Base-by-base conservation (phyloP, 805 yeast species). In the Metschnikowia matae region DNA sequence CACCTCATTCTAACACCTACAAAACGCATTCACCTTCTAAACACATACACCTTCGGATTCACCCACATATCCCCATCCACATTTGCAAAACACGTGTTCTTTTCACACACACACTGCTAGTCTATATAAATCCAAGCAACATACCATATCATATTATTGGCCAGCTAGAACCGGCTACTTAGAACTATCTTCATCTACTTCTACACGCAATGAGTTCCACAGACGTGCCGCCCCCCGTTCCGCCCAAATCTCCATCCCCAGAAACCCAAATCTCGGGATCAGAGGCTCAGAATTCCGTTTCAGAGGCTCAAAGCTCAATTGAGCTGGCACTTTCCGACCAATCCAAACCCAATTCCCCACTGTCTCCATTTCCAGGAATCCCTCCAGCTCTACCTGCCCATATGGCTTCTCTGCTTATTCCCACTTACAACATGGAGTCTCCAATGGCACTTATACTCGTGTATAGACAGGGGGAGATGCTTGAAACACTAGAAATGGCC, bases 401-500 rank as follows among this genome's bases (percentile, higher is more conserved):
- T 34, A 48, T 43, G 3, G 48, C 43, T 8, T 23, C 46, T 21
- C 23, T 21, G 34, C 15, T 43, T 35, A 20, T 40, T 32, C 23
- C 50, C 47, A 46, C 46, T 13, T 54, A 55, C 41, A 49, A 40
- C n/a, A 21, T 46, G 51, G 38, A 39, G 14, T 29, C 54, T 5
- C 41, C 54, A 17, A 44, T 45, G 39, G 53, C 57, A 2, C 44
- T 51, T 6, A 50, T 51, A 11, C 48, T 57, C 14, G 32, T 48
- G 31, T 40, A 47, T 29, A 49, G 59, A 26, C 58, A 56, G 37
- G 45, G 46, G 20, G 61, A 54, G 29, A 20, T 36, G 18, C 44
- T 46, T 31, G 44, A 46, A 11, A 43, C 52, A 18, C 54, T 45
- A 36, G 53, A 52, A 13, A 45, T 52, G 50, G 44, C 52, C 21